Conservation (phyloP, 805 yeast species). For the Maudiozyma saulgeensis region DNA sequence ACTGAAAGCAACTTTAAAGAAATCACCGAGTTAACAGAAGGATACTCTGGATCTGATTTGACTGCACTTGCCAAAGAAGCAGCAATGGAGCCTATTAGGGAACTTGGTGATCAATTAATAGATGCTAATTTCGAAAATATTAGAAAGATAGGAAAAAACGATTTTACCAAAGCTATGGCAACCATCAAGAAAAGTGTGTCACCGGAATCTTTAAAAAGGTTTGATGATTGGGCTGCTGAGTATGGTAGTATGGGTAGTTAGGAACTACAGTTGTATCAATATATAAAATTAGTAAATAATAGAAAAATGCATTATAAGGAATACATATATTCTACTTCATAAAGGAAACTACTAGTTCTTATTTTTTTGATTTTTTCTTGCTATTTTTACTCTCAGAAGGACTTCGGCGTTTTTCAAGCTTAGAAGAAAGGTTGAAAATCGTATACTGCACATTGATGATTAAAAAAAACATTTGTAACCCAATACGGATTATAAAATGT, state of each 20-base stretch:
- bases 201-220: slow-evolving; percentile 61
- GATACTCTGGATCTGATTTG: slow-evolving; percentile 86
- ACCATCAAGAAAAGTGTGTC: slow-evolving; percentile 87
- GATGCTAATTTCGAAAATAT: slow-evolving; percentile 63
- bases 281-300: background rate
- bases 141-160: slow-evolving; percentile 65
- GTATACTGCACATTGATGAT: too few relatives aligned
- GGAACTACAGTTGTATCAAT: too few relatives aligned
- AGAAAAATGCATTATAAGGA: too few relatives aligned
- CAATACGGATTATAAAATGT: too few relatives aligned
- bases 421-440: too few relatives aligned
- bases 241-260: slow-evolving; percentile 73
- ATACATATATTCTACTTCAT: too few relatives aligned
- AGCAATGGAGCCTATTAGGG: slow-evolving; percentile 94
- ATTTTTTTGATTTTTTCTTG: too few relatives aligned
- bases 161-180: slow-evolving; percentile 65
- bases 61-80: slow-evolving; percentile 96
- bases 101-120: slow-evolving; percentile 77
- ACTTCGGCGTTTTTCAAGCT: too few relatives aligned
- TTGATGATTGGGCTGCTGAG: slow-evolving; percentile 80
- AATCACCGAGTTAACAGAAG: slow-evolving; percentile 62
- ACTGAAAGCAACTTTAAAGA: slow-evolving; percentile 51
- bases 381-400: too few relatives aligned
- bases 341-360: too few relatives aligned
- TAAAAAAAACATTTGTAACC: too few relatives aligned